Evolutionary conservation across 768 basidiomycete species (phyloP).

Genomic region (Lactifluus hygrophoroides): DNA sequence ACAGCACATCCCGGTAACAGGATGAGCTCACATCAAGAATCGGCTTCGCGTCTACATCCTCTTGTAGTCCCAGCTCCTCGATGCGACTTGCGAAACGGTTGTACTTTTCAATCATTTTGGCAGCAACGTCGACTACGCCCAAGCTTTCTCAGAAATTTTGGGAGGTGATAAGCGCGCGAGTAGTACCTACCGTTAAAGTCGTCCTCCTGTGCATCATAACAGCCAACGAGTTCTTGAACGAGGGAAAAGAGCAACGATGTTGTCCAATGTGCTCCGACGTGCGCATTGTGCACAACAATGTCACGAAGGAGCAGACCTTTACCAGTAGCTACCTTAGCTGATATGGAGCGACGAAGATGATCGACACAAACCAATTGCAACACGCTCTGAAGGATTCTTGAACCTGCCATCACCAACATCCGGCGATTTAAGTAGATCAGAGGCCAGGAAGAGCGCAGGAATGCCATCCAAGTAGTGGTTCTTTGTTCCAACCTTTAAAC

Average conservation of each 20-base stretch:
- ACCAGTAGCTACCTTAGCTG: not conserved
- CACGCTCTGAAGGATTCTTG: slow-evolving; percentile 47
- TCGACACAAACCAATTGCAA: slow-evolving; percentile 44
- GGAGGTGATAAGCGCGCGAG: slow-evolving; percentile 5
- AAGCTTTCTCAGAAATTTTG: slow-evolving; percentile 17
- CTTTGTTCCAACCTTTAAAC: slow-evolving; percentile 73
- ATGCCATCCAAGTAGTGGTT: slow-evolving; percentile 73
- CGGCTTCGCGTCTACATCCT: slow-evolving; percentile 58
- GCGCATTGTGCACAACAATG: slow-evolving; percentile 52
- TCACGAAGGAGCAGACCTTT: slow-evolving; percentile 64
- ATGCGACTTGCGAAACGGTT: slow-evolving; percentile 54
- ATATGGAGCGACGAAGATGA: not conserved
- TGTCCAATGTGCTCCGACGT: slow-evolving; percentile 60
- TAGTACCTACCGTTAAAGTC: slow-evolving; percentile 37
- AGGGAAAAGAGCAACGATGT: slow-evolving; percentile 67
- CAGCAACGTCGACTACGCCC: slow-evolving; percentile 35
- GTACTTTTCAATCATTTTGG: slow-evolving; percentile 49
- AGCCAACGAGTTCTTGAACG: slow-evolving; percentile 55
- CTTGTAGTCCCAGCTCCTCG: slow-evolving; percentile 51
- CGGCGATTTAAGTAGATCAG: slow-evolving; percentile 35
- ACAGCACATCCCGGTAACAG: not conserved
- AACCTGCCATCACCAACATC: slow-evolving; percentile 27
- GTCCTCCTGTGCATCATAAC: slow-evolving; percentile 38
- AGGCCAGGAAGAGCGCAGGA: slow-evolving; percentile 53
- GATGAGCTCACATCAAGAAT: slow-evolving; percentile 68